phyloP scores from a whole-genome alignment of 164 flowering plant genomes.

The Protea cynaroides region DNA sequence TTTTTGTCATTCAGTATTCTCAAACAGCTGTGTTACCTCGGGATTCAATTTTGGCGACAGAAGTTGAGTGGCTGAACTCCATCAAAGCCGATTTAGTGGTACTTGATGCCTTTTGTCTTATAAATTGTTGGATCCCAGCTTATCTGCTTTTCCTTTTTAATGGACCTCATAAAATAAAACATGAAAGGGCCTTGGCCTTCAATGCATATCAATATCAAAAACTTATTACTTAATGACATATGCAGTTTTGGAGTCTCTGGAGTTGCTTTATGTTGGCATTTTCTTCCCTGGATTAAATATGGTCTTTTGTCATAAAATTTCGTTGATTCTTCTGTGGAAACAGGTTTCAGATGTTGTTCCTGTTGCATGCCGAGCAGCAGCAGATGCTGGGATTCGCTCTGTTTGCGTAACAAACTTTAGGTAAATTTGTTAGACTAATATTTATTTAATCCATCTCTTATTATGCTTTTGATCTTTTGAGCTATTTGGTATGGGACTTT shows the following conservation, averaged over 20 bases:
- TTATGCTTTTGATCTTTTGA: background rate
- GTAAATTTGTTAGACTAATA: constrained; percentile 24
- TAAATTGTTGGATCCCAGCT: background rate
- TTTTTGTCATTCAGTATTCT: constrained; percentile 44
- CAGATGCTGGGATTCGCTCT: constrained; percentile 96
- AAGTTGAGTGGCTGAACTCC: constrained; percentile 85
- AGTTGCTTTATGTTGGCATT: constrained; percentile 1
- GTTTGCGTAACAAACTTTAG: constrained; percentile 98
- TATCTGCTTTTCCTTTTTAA: background rate
- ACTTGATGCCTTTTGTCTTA: constrained; percentile 9
- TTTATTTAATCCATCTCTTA: background rate
- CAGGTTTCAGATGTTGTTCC: constrained; percentile 98
- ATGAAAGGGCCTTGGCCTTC: no score
- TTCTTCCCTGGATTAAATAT: background rate
- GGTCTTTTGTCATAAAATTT: background rate
- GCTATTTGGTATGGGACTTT: background rate
- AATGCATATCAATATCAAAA: no score
- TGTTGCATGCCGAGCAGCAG: constrained; percentile 98
- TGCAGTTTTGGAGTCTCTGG: no score
- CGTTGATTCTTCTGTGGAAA: background rate
- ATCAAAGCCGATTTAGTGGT: constrained; percentile 98
- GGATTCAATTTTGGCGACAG: constrained; percentile 69
- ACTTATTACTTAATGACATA: no score
- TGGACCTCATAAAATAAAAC: background rate
- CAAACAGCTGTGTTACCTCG: constrained; percentile 93